phyloP scores from a whole-genome alignment of 768 basidiomycete genomes.

The Leccinum obscurum region DNA sequence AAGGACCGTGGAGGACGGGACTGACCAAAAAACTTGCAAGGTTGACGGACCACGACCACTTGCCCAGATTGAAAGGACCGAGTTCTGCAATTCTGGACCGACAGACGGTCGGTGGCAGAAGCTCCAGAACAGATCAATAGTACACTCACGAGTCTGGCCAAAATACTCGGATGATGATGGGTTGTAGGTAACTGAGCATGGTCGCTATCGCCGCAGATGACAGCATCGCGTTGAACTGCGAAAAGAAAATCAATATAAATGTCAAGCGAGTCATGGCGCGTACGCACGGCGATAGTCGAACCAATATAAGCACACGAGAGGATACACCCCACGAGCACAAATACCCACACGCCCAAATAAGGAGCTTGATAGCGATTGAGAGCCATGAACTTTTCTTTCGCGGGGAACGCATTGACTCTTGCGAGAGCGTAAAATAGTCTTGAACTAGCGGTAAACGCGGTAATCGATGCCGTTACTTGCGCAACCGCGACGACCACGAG shows the following conservation, averaged over 20 bases:
- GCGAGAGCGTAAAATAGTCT: conserved; percentile 57
- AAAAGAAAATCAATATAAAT: neutral
- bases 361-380: conserved; percentile 56
- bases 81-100: conserved; percentile 42
- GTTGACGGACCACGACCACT: conserved; percentile 54
- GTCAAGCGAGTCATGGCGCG: neutral
- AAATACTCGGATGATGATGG: conserved; percentile 57
- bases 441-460: conserved; percentile 59
- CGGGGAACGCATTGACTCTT: conserved; percentile 52
- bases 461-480: conserved; percentile 56
- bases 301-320: conserved; percentile 62
- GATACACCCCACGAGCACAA: conserved; percentile 51
- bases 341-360: conserved; percentile 55
- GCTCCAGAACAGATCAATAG: neutral
- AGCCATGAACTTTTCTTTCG: conserved; percentile 46
- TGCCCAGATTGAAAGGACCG: conserved; percentile 53
- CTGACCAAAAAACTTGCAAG: conserved; percentile 46
- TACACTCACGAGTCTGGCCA: conserved; percentile 50
- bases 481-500: conserved; percentile 49
- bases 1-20: neutral
- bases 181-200: conserved; percentile 58
- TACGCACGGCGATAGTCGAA: conserved; percentile 51
- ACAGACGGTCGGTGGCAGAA: neutral
- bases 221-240: conserved; percentile 54
- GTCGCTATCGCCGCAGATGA: conserved; percentile 58